phyloP scores from a whole-genome alignment of 2,329 filamentous ascomycete genomes.

The Tolypocladium endophyticum region DNA sequence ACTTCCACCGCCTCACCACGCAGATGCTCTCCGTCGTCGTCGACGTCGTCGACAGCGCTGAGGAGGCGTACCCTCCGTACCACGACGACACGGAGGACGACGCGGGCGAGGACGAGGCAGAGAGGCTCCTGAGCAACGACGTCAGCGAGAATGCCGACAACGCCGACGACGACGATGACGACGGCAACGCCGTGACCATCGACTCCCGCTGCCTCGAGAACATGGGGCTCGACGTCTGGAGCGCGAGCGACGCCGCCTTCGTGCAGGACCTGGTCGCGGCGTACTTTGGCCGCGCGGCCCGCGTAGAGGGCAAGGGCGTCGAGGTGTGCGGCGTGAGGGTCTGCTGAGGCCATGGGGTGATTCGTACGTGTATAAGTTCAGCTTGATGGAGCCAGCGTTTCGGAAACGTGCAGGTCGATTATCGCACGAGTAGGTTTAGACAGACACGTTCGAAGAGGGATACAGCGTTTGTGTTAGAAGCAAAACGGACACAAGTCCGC shows the following conservation, averaged over 20 bases:
- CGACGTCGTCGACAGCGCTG: slow-evolving; percentile 44
- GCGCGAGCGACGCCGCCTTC: slow-evolving; percentile 57
- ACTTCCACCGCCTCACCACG: slow-evolving; percentile 68
- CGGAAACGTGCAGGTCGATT: neutral
- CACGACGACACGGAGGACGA: slow-evolving; percentile 22
- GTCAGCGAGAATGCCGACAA: slow-evolving; percentile 20
- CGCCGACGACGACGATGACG: slow-evolving; percentile 5
- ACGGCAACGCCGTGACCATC: slow-evolving; percentile 37
- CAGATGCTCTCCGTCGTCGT: slow-evolving; percentile 52
- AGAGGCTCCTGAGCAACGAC: slow-evolving; percentile 11
- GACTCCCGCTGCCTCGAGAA: slow-evolving; percentile 53
- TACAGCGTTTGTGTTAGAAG: neutral
- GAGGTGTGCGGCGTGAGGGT: slow-evolving; percentile 66
- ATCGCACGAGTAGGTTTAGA: neutral
- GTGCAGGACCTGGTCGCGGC: slow-evolving; percentile 48
- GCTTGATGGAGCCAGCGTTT: neutral
- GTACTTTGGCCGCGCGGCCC: slow-evolving; percentile 56
- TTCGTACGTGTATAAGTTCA: neutral
- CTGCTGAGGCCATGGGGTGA: slow-evolving; percentile 32
- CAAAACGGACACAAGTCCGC: neutral
- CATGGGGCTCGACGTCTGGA: slow-evolving; percentile 75
- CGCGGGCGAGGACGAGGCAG: slow-evolving; percentile 12
- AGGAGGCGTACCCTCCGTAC: slow-evolving; percentile 27
- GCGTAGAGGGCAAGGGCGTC: slow-evolving; percentile 57
- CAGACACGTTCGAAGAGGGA: neutral